Percentiles rank a stretch among this genome's conserved stretches.
Conservation (phyloP, 1,139 yeast species). For the Kurtzmaniella quercitrusa region DNA sequence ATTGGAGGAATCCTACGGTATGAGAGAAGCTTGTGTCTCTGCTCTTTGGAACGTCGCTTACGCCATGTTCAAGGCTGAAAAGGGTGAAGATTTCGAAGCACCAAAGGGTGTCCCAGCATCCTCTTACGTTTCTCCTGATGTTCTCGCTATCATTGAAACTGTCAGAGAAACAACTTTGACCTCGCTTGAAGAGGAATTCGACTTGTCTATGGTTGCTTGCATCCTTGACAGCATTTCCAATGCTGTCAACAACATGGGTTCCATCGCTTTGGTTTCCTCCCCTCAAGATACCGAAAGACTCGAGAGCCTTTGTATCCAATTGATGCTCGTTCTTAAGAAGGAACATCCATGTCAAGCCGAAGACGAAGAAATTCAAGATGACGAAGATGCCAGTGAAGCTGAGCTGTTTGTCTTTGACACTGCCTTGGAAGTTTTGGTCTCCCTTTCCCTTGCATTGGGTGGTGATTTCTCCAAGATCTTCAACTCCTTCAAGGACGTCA, state of each 20-base stretch:
- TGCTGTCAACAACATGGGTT: constrained; percentile 68
- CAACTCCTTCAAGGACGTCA: constrained; percentile 64
- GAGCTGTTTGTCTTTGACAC: constrained; percentile 84
- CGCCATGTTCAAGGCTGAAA: constrained; percentile 61
- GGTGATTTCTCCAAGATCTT: constrained; percentile 72
- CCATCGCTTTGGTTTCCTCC: constrained; percentile 61
- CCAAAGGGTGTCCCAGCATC: constrained; percentile 72
- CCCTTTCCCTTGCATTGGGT: constrained; percentile 70
- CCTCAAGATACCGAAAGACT: constrained; percentile 55
- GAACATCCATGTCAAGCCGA: constrained; percentile 78
- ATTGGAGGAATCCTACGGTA: constrained; percentile 82
- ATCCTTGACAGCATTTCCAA: constrained; percentile 74
- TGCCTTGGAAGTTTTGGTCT: constrained; percentile 79
- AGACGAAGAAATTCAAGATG: constrained; percentile 51
- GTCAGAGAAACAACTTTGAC: constrained; percentile 66
- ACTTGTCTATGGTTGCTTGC: constrained; percentile 73
- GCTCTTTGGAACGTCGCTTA: constrained; percentile 80
- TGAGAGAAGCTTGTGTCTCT: constrained; percentile 82
- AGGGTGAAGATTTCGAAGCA: constrained; percentile 49
- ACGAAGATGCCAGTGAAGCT: constrained; percentile 76
- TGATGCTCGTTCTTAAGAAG: constrained; percentile 69
- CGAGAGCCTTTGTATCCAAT: constrained; percentile 65
- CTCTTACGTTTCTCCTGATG: constrained; percentile 54
- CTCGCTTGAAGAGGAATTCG: constrained; percentile 73
- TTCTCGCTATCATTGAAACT: constrained; percentile 57